A percentile compares a stretch with the other conserved stretches of the same genome.
Conservation (phyloP, 2,329 filamentous ascomycete genomes). For the Neofusicoccum kwambonambiense region DNA sequence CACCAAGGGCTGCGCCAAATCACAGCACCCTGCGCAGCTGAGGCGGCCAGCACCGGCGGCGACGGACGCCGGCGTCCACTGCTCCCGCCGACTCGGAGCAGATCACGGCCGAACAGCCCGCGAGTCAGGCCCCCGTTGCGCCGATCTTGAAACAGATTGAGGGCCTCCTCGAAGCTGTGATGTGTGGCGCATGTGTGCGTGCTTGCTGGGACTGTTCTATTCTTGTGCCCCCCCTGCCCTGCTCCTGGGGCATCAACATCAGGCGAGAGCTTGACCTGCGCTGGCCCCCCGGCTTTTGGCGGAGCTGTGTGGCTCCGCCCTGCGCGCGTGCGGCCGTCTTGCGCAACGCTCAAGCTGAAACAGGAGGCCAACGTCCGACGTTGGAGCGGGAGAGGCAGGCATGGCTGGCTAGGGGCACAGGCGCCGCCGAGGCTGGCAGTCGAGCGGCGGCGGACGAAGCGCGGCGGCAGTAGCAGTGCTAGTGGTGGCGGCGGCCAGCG, state of each 20-base stretch:
- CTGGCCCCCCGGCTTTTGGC: not conserved
- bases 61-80: not conserved
- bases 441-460: not conserved
- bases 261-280: slow-evolving; percentile 11
- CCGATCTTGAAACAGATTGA: slow-evolving; percentile 15
- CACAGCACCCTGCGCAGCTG: not conserved
- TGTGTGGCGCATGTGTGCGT: slow-evolving; percentile 2
- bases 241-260: slow-evolving; percentile 11
- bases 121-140: slow-evolving; percentile 8
- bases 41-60: not conserved
- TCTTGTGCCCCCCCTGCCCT: slow-evolving; percentile 9
- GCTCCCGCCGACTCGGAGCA: slow-evolving; percentile 2
- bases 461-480: not conserved
- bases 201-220: not conserved
- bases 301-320: not conserved
- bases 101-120: slow-evolving; percentile 5
- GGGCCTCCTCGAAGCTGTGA: not conserved
- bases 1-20: not conserved
- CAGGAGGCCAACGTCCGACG: slow-evolving; percentile 16
- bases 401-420: not conserved
- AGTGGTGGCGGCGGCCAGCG: not conserved
- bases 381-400: not conserved
- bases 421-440: not conserved
- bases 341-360: slow-evolving; percentile 18
- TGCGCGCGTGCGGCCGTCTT: slow-evolving; percentile 2